Percentiles rank a stretch among this genome's conserved stretches.
Conservation (phyloP, 1,284 basidiomycete species). For the Agroathelia rolfsii region DNA sequence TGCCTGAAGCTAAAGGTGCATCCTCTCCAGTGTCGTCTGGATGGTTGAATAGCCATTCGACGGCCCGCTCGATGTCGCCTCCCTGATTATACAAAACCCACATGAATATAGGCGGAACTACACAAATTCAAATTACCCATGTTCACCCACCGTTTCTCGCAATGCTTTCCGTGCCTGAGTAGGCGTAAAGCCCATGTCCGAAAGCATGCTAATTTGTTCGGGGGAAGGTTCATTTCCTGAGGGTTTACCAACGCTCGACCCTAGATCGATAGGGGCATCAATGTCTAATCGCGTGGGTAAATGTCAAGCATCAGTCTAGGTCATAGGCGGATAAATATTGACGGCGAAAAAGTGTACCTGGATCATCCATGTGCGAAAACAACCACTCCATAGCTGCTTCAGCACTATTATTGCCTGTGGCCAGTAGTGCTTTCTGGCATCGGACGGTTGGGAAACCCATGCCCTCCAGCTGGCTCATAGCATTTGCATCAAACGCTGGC, state of each 20-base stretch:
- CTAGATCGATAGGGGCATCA: constrained; percentile 63
- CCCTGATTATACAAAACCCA: constrained; percentile 36
- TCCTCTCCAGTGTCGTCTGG: constrained; percentile 81
- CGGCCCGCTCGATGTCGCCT: constrained; percentile 74
- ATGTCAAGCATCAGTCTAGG: constrained; percentile 2
- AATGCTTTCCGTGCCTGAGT: constrained; percentile 86
- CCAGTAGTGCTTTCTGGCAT: constrained; percentile 83
- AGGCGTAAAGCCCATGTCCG: constrained; percentile 89
- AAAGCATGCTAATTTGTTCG: constrained; percentile 66
- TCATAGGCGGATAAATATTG: constrained; percentile 1
- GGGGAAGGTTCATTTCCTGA: constrained; percentile 44
- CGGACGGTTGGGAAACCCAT: constrained; percentile 86
- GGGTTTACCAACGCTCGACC: constrained; percentile 16
- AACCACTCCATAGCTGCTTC: constrained; percentile 94
- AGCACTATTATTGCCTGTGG: constrained; percentile 73
- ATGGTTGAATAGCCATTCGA: constrained; percentile 97
- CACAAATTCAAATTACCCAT: constrained; percentile 3
- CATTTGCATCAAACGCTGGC: constrained; percentile 64
- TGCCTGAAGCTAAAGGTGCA: constrained; percentile 17
- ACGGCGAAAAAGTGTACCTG: constrained; percentile 53
- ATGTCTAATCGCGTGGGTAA: constrained; percentile 54
- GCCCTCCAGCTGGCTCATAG: constrained; percentile 65
- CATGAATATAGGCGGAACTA: constrained; percentile 4
- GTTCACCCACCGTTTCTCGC: constrained; percentile 69
- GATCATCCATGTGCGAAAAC: constrained; percentile 92